These are phyloP conservation scores for Vigna nakashimae DNA, from an alignment of 306 rosid species.

Conservation along the genomic window DNA sequence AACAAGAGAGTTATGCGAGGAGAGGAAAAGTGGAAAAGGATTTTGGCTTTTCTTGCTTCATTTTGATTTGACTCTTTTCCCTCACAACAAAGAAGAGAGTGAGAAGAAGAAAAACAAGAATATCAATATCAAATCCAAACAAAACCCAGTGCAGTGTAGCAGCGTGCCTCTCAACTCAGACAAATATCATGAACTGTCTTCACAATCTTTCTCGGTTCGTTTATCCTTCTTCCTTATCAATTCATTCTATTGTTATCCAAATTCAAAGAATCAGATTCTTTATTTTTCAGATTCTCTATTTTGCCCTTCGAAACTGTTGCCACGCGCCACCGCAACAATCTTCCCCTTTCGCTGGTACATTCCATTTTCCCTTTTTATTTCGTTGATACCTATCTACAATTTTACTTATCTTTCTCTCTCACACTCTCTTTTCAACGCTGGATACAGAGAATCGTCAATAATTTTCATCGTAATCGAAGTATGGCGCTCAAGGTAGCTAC, in stretches of 20 bases:
- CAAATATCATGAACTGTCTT: conserved; percentile 69
- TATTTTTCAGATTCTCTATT: conserved; percentile 61
- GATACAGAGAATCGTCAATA: conserved; percentile 55
- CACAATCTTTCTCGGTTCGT: conserved; percentile 67
- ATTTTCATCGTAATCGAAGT: conserved; percentile 53
- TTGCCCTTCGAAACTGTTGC: conserved; percentile 54
- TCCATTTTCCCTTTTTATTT: neutral
- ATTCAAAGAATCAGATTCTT: conserved; percentile 13
- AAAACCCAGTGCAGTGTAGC: neutral
- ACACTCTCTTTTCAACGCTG: neutral
- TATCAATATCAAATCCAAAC: neutral
- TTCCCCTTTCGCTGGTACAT: conserved; percentile 52
- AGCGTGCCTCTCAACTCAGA: neutral
- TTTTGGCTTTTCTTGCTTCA: neutral
- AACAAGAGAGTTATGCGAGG: neutral
- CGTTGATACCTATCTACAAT: neutral
- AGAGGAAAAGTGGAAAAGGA: neutral
- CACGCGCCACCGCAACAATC: conserved; percentile 50
- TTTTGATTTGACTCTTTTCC: neutral
- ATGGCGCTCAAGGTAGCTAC: conserved; percentile 66
- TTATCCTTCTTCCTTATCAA: neutral
- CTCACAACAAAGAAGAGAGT: no score
- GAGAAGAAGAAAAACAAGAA: neutral
- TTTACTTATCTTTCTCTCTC: neutral
- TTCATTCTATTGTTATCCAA: neutral